Evolutionary conservation across 305 asterid genomes (phyloP).

Genomic region (Fraxinus greggii): DNA sequence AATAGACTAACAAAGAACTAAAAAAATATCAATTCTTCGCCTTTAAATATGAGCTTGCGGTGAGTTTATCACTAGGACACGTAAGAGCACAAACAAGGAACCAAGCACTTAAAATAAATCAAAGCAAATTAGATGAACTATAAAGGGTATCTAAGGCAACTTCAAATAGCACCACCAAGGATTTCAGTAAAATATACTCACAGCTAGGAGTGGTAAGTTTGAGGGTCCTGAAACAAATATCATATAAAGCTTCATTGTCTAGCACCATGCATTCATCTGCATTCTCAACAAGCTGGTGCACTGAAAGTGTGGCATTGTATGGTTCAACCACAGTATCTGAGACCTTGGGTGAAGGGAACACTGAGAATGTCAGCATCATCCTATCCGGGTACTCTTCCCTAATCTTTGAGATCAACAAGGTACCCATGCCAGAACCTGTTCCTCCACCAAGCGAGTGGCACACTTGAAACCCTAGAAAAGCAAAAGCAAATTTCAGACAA

Average conservation of each 20-base stretch:
- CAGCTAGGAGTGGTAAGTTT: not conserved
- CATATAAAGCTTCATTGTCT: not conserved
- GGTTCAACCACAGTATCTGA: not conserved
- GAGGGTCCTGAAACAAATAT: not conserved
- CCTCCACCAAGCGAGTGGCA: not conserved
- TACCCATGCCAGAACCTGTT: not conserved
- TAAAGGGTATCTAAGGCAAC: not conserved
- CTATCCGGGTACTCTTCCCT: not conserved
- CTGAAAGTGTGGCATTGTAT: not conserved
- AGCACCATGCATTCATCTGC: not conserved
- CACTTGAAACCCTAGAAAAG: not conserved
- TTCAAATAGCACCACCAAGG: not conserved
- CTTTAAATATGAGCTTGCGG: not conserved
- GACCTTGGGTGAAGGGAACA: not conserved
- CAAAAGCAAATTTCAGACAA: not conserved
- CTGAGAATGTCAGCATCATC: not conserved
- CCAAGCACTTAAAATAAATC: not conserved
- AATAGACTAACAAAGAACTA: not conserved
- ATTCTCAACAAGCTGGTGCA: not conserved
- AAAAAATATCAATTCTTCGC: not conserved
- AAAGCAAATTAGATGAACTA: not conserved
- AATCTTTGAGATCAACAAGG: not conserved
- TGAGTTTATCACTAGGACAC: not conserved
- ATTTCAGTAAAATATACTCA: not conserved
- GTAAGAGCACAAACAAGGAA: not conserved